Percentiles rank a stretch among this genome's conserved stretches.
Evolutionary conservation across 1,284 basidiomycete genomes (phyloP).

Genomic region (Exobasidium cylindrosporum): DNA sequence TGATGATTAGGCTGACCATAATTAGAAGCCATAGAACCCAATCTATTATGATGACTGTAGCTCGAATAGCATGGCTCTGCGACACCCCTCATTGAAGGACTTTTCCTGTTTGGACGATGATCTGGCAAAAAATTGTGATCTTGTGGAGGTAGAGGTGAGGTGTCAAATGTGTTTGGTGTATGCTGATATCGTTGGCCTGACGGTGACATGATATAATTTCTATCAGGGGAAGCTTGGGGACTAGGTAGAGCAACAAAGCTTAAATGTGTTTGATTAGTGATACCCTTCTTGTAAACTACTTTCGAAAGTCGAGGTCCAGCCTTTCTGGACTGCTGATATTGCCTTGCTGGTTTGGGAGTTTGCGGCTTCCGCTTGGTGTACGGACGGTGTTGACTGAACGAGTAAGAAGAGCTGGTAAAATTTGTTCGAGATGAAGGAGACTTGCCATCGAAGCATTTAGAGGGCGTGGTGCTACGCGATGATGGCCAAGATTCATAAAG

Average conservation of each 20-base stretch:
- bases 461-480: background rate
- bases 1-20: too few species aligned
- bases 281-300: background rate
- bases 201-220: too few species aligned
- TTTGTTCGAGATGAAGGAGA: background rate
- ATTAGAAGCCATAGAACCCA: too few species aligned
- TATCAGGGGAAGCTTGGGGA: background rate
- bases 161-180: too few species aligned
- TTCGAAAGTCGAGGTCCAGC: background rate
- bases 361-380: background rate
- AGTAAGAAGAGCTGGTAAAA: background rate
- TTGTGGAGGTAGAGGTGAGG: too few species aligned
- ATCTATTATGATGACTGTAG: too few species aligned
- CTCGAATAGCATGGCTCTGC: too few species aligned
- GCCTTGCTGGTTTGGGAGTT: background rate
- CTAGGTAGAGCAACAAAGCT: background rate
- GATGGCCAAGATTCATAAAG: too few species aligned
- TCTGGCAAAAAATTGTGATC: too few species aligned
- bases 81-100: too few species aligned
- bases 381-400: background rate
- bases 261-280: background rate
- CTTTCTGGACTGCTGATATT: background rate
- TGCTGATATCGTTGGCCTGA: too few species aligned
- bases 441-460: background rate
- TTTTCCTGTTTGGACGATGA: too few species aligned